Evolutionary conservation across 2,329 filamentous ascomycete species (phyloP).

Genomic region (Sporothrix pallida): DNA sequence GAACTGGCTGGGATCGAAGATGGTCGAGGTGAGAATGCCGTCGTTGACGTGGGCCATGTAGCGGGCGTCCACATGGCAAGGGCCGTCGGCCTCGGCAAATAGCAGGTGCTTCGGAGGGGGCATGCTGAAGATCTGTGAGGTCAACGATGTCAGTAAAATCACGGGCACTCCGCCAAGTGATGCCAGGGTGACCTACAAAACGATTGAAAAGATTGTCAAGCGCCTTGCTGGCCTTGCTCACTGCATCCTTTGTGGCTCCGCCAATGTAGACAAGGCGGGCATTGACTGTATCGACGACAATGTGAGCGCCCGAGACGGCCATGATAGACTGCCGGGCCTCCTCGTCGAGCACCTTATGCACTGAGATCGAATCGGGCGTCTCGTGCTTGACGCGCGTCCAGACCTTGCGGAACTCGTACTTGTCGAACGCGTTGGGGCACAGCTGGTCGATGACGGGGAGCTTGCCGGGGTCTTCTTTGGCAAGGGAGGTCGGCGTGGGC

Average conservation of each 20-base stretch:
- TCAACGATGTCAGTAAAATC: neutral
- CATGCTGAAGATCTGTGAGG: slow-evolving; percentile 11
- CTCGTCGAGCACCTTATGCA: slow-evolving; percentile 35
- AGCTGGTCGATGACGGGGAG: slow-evolving; percentile 30
- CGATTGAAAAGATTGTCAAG: slow-evolving; percentile 39
- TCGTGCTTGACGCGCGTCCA: slow-evolving; percentile 41
- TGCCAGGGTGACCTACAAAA: slow-evolving; percentile 24
- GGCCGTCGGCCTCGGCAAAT: slow-evolving; percentile 40
- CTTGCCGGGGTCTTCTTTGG: neutral
- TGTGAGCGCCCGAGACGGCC: slow-evolving; percentile 25
- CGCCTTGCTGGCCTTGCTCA: slow-evolving; percentile 32
- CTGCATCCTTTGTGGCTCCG: neutral
- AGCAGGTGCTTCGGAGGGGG: slow-evolving; percentile 38
- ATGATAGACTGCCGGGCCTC: slow-evolving; percentile 34
- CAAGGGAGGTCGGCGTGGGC: neutral
- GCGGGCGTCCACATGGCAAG: slow-evolving; percentile 40
- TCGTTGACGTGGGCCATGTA: slow-evolving; percentile 43
- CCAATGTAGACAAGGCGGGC: slow-evolving; percentile 39
- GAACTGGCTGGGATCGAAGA: slow-evolving; percentile 41
- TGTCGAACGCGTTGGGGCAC: slow-evolving; percentile 35
- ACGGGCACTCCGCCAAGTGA: neutral
- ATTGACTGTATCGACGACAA: slow-evolving; percentile 30
- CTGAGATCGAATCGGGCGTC: slow-evolving; percentile 34
- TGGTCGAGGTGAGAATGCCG: slow-evolving; percentile 41
- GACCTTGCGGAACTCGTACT: slow-evolving; percentile 31